These are phyloP conservation scores for Fusarium armeniacum DNA, from an alignment of 2,329 filamentous ascomycete species.

Conservation along the genomic window DNA sequence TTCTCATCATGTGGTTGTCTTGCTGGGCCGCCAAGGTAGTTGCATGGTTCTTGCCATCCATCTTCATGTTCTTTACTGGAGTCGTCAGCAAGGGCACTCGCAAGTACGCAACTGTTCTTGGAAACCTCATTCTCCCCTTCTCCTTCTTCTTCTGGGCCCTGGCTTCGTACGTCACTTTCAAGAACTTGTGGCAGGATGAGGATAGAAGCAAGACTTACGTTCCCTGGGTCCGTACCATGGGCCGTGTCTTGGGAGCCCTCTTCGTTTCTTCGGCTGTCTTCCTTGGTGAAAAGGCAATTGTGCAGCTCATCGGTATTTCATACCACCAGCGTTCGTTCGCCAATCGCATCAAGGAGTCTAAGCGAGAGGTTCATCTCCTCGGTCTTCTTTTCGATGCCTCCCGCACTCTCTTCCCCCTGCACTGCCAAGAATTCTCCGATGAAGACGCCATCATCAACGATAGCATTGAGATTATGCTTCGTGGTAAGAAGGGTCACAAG, in stretches of 20 bases:
- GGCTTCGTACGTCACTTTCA: constrained; percentile 73
- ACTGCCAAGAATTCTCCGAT: constrained; percentile 89
- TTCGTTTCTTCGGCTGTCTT: constrained; percentile 79
- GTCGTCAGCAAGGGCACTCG: constrained; percentile 77
- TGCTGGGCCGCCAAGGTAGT: constrained; percentile 77
- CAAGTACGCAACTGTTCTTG: constrained; percentile 77
- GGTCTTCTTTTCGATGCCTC: constrained; percentile 92
- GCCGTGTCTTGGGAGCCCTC: constrained; percentile 74
- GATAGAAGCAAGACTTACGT: constrained; percentile 53
- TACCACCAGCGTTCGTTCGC: constrained; percentile 90
- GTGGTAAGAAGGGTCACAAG: constrained; percentile 65
- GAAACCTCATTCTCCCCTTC: constrained; percentile 74
- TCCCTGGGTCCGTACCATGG: constrained; percentile 70
- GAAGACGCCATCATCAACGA: constrained; percentile 95
- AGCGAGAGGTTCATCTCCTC: constrained; percentile 85
- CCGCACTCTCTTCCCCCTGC: constrained; percentile 88
- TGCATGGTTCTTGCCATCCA: constrained; percentile 69
- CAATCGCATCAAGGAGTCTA: constrained; percentile 87
- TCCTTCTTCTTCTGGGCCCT: constrained; percentile 79
- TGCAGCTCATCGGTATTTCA: constrained; percentile 86
- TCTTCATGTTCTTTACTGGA: constrained; percentile 78
- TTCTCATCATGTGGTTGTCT: constrained; percentile 76
- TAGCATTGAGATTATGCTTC: constrained; percentile 77
- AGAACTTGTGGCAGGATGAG: constrained; percentile 61
- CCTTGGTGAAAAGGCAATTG: constrained; percentile 81